A percentile compares a stretch with the other conserved stretches of the same genome.
phyloP scores from a whole-genome alignment of 2,329 filamentous ascomycete genomes.

The Diaporthe vaccinii region DNA sequence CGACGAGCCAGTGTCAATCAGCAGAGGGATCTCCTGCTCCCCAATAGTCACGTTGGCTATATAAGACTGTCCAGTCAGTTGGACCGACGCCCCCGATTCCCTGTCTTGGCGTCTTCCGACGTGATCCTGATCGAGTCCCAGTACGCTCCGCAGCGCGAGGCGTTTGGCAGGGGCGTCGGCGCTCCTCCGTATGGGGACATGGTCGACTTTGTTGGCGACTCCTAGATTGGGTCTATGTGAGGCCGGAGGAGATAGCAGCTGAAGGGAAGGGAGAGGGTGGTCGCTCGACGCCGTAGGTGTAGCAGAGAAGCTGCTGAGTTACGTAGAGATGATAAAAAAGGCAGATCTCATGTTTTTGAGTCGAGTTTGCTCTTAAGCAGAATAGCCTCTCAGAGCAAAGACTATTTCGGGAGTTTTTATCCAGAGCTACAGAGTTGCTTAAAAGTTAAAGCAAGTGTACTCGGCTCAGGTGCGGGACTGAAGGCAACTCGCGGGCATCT shows the following conservation, averaged over 20 bases:
- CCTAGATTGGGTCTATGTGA: background rate
- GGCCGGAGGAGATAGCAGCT: background rate
- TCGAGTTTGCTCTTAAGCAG: accelerated
- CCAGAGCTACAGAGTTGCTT: background rate
- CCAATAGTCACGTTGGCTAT: slow-evolving; percentile 47
- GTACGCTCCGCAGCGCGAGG: slow-evolving; percentile 2
- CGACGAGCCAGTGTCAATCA: slow-evolving; percentile 48
- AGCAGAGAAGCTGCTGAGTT: background rate
- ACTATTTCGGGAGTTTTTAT: background rate
- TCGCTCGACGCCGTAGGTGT: background rate
- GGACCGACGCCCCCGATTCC: background rate
- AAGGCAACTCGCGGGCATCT: background rate
- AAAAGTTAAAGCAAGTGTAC: background rate
- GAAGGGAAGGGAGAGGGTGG: background rate
- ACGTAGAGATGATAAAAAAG: background rate
- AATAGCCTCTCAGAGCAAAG: background rate
- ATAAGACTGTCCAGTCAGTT: slow-evolving; percentile 41
- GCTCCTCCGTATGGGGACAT: slow-evolving; percentile 1
- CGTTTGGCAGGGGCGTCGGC: background rate
- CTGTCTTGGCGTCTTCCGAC: background rate
- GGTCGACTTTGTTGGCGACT: background rate
- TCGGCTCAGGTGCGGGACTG: background rate
- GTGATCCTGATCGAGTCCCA: background rate
- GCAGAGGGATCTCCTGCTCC: slow-evolving; percentile 45
- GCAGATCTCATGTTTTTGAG: background rate